Conservation (phyloP, 306 rosid genomes). For the Delonix regia region DNA sequence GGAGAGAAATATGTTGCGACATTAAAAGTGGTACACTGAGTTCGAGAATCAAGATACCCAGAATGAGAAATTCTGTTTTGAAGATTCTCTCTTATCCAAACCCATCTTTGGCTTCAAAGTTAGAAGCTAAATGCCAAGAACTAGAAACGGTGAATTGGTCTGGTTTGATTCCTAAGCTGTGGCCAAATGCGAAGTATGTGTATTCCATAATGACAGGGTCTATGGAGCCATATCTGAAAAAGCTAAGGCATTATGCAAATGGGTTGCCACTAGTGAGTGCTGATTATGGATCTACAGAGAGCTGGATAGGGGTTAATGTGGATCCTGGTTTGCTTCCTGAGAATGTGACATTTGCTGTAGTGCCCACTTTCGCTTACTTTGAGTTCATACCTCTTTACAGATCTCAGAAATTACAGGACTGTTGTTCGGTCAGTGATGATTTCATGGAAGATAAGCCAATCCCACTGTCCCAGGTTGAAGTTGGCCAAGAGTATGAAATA, state of each 20-base stretch:
- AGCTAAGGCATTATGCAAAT: constrained; percentile 72
- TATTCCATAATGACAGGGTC: constrained; percentile 95
- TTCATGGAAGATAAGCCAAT: constrained; percentile 77
- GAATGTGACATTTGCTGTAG: constrained; percentile 74
- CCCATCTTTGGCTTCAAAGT: constrained; percentile 57
- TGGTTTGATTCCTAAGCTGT: constrained; percentile 74
- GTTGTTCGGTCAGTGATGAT: constrained; percentile 50
- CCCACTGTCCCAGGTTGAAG: constrained; percentile 69
- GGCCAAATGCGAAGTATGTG: constrained; percentile 87
- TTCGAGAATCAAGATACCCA: constrained; percentile 49
- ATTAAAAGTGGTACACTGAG: constrained; percentile 54
- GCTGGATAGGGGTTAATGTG: constrained; percentile 95
- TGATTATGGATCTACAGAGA: constrained; percentile 95
- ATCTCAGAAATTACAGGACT: constrained; percentile 33
- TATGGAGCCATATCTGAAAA: constrained; percentile 79
- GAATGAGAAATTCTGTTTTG: constrained; percentile 60
- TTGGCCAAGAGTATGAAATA: constrained; percentile 84
- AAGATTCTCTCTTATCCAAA: constrained; percentile 52
- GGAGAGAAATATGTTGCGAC: constrained; percentile 71
- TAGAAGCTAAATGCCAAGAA: constrained; percentile 54
- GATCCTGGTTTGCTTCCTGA: constrained; percentile 81
- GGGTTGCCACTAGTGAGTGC: constrained; percentile 83
- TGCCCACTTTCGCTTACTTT: constrained; percentile 89
- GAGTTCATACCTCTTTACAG: constrained; percentile 87
- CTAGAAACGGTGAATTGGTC: constrained; percentile 59